Evolutionary conservation across 768 basidiomycete genomes (phyloP).

Genomic region (Thelephora aurantiotincta): DNA sequence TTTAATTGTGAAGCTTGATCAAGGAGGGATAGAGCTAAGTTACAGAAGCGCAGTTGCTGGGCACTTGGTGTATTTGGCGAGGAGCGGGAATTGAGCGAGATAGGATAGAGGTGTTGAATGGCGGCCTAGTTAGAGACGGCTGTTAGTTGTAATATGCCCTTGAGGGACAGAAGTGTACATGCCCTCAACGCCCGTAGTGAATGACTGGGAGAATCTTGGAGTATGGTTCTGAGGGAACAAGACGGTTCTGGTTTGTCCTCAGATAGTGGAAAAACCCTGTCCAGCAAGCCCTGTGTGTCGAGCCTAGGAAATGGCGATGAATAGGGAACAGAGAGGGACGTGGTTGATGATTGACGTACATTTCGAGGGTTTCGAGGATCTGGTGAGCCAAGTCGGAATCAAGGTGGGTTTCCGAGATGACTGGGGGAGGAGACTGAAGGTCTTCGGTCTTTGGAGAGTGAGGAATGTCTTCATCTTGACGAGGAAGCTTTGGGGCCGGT

Average conservation of each 20-base stretch:
- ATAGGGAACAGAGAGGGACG: conserved; percentile 1
- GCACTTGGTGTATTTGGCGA: conserved; percentile 45
- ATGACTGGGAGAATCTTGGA: conserved; percentile 8
- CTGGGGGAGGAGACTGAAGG: neutral
- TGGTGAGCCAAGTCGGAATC: conserved; percentile 28
- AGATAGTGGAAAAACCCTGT: conserved; percentile 58
- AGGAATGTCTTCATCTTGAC: conserved; percentile 12
- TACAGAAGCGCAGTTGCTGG: conserved; percentile 63
- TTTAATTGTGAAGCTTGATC: conserved; percentile 48
- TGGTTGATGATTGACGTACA: conserved; percentile 22
- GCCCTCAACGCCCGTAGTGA: conserved; percentile 31
- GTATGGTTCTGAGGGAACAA: conserved; percentile 12
- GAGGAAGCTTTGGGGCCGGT: conserved; percentile 33
- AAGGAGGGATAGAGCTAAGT: conserved; percentile 56
- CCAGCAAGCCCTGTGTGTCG: conserved; percentile 65
- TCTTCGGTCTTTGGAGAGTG: conserved; percentile 9
- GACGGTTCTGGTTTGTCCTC: conserved; percentile 24
- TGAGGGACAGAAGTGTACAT: neutral
- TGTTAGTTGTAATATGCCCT: neutral
- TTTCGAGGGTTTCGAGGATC: conserved; percentile 46
- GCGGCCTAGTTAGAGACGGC: conserved; percentile 32
- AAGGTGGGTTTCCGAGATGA: neutral
- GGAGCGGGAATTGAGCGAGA: conserved; percentile 54
- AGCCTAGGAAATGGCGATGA: conserved; percentile 24
- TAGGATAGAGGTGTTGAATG: conserved; percentile 51